Percentiles rank a stretch among this genome's conserved stretches.
These are phyloP conservation scores for Tuber melanosporum DNA, from an alignment of 495 filamentous ascomycete species.

Conservation along the genomic window DNA sequence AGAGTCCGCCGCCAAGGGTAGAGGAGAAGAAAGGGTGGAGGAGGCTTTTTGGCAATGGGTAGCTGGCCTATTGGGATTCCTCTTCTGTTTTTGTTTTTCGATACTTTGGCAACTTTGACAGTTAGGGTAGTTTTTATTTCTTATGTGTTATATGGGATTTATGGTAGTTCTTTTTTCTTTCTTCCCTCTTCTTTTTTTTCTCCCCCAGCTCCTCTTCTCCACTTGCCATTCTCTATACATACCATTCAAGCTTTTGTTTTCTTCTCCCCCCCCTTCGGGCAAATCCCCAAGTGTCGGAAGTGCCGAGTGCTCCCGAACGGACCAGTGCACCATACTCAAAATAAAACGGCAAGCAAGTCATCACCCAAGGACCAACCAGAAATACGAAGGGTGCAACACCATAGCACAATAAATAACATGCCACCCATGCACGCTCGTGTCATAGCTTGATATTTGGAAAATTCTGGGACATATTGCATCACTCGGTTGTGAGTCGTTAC, in stretches of 20 bases:
- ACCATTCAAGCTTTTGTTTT: not conserved
- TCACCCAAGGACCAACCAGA: not conserved
- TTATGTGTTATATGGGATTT: not conserved
- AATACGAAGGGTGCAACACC: not conserved
- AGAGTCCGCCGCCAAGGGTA: not conserved
- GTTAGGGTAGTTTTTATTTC: not conserved
- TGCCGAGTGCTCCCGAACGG: too few species aligned
- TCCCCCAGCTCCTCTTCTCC: not conserved
- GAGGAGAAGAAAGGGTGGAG: not conserved
- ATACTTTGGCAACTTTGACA: not conserved
- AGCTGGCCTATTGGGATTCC: not conserved
- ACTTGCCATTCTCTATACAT: not conserved
- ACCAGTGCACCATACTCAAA: not conserved
- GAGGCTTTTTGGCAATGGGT: not conserved
- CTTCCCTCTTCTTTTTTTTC: not conserved
- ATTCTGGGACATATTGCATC: too few species aligned
- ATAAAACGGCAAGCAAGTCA: not conserved
- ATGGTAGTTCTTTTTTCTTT: not conserved
- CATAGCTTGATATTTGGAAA: too few species aligned
- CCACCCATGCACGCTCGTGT: too few species aligned
- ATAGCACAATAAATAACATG: too few species aligned
- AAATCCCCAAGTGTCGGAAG: not conserved
- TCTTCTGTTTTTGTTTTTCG: not conserved
- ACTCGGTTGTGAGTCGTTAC: too few species aligned
- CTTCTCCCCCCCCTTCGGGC: not conserved